Conservation (phyloP, 75 land plant species). For the Pseudotsuga menziesii region DNA sequence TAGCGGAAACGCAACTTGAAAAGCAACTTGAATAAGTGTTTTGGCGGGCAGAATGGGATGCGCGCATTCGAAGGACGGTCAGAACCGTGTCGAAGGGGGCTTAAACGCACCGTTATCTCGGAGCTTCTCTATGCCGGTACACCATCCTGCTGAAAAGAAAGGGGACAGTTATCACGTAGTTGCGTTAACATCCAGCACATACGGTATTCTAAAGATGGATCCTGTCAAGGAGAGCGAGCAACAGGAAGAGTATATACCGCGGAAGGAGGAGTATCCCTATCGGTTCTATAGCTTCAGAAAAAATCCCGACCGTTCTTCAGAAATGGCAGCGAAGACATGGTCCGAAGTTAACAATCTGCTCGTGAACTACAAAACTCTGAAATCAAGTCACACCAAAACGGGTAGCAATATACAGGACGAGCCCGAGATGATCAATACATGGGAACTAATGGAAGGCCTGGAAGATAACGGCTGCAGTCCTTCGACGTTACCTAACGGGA, state of each 20-base stretch:
- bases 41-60: slow-evolving; percentile 51
- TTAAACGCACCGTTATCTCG: slow-evolving; percentile 25
- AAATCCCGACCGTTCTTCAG: not conserved
- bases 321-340: slow-evolving; percentile 35
- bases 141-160: slow-evolving; percentile 22
- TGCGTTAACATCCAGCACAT: slow-evolving; percentile 59
- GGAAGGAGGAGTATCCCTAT: slow-evolving; percentile 8
- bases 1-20: too few relatives aligned
- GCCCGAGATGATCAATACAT: slow-evolving; percentile 67
- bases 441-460: slow-evolving; percentile 81
- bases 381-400: not conserved
- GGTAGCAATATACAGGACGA: slow-evolving; percentile 20
- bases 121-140: slow-evolving; percentile 42
- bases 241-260: not conserved
- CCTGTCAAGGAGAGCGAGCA: not conserved
- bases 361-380: not conserved
- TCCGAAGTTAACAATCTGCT: slow-evolving; percentile 22
- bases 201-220: slow-evolving; percentile 49
- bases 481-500: not conserved
- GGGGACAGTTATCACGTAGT: slow-evolving; percentile 56
- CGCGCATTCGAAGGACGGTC: slow-evolving; percentile 49
- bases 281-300: not conserved
- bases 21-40: too few relatives aligned
- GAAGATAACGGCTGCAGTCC: slow-evolving; percentile 39
- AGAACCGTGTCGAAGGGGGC: not conserved